phyloP scores from a whole-genome alignment of 208 protist genomes.

The Wallacemonas sp. region DNA sequence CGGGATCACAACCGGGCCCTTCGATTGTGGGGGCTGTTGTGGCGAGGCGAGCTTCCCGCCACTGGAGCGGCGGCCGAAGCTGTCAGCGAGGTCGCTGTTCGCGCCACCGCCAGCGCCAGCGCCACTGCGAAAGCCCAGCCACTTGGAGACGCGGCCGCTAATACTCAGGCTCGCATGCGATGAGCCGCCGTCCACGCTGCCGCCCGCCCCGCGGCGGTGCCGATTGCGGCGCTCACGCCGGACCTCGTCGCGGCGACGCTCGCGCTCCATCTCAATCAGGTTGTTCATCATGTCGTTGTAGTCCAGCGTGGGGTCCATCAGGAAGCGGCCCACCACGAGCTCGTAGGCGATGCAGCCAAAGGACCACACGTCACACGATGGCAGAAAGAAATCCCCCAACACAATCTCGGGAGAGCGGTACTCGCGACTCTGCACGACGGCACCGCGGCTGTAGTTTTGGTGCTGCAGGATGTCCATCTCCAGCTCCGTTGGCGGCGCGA shows the following conservation, averaged over 20 bases:
- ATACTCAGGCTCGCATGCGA: conserved; percentile 10
- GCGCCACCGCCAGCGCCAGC: background rate
- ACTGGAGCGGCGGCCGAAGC: background rate
- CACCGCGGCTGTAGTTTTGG: conserved; percentile 43
- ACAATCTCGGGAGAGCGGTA: conserved; percentile 82
- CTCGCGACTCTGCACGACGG: conserved; percentile 69
- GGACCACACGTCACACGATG: conserved; percentile 76
- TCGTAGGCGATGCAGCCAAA: conserved; percentile 83
- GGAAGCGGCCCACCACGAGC: conserved; percentile 61
- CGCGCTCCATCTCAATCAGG: conserved; percentile 9
- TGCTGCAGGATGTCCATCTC: conserved; percentile 42
- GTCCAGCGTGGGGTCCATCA: conserved; percentile 51
- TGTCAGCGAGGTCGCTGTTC: conserved; percentile 7
- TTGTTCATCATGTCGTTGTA: conserved; percentile 15
- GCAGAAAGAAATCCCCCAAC: conserved; percentile 57
- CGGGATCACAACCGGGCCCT: background rate
- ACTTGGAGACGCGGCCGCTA: conserved; percentile 7
- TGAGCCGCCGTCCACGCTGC: background rate
- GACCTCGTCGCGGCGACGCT: background rate
- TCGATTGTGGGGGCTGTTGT: background rate
- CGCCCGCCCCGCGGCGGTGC: background rate
- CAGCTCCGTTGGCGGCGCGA: conserved; percentile 23
- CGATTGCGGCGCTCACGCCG: background rate
- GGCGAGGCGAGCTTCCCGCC: background rate
- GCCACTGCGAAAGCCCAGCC: conserved; percentile 1